Evolutionary conservation across 345 rosid genomes (phyloP), one percentile per base, ranked within the genome.

Genomic region (Cardamine resedifolia): DNA sequence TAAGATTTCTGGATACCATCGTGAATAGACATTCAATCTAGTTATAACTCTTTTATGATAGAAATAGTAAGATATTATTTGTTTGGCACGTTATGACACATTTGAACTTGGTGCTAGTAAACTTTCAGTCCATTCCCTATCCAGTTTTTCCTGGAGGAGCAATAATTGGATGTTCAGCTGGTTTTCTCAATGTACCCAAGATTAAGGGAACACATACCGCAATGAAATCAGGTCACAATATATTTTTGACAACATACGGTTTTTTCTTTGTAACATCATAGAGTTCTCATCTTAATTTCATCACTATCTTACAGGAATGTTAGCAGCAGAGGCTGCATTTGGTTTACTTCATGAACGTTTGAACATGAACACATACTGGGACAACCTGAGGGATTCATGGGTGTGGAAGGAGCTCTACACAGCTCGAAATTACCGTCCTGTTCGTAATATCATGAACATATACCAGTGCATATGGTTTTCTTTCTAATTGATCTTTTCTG

Each of bases 161-260:
- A 81, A 83, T 94, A 68, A 84, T 91, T 59, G 98, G 98, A 73
- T 94, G 97, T 77, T 86, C 97, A 2, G 98, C 98, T 77, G 98
- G 98, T 65, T 94, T 94, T 81, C 64, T 94, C 55, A 94, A 94
- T 75, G 98, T 94, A 48, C 98, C 96, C 63, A 94, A 94, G 81
- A 91, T 94, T 80, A 94, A 94, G 83, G 98, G 98, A 64, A 89
- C 97, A n/a, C 98, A 94, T 64, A 91, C 98, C 16, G 96, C 98
- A 55, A 91, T 94, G 97, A 94, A 94, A 83, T 94, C 98, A 85
- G 98, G 98, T 90, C 60, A 26, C 47, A 30, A 0, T 33, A 21
- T 14, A 44, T 56, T n/a, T 19, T 56, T 21, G 60, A 19, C 14
- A 31, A 20, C 2, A n/a, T 15, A 26, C 28, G 4, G 12, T 27